A percentile compares a stretch with the other conserved stretches of the same genome.
These are phyloP conservation scores for Gomphus bonarii DNA, from an alignment of 1,284 basidiomycete genomes.

Conservation along the genomic window DNA sequence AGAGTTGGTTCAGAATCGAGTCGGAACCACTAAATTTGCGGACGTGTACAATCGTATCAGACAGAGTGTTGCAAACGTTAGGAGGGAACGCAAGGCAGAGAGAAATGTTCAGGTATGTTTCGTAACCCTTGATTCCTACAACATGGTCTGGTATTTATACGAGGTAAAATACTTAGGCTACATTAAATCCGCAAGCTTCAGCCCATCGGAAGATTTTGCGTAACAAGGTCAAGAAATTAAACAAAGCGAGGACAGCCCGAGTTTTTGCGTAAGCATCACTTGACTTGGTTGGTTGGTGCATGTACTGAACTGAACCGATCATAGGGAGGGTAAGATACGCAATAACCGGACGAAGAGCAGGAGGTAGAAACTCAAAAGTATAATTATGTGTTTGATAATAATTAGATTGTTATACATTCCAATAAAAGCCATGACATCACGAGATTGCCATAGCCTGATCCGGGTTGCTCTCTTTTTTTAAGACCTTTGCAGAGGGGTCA, in stretches of 20 bases:
- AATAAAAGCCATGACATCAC: background rate
- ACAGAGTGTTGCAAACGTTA: constrained; percentile 56
- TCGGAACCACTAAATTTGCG: constrained; percentile 79
- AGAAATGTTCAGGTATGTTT: constrained; percentile 46
- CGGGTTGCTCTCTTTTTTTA: background rate
- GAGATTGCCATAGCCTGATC: background rate
- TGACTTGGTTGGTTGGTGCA: background rate
- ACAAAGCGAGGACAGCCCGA: constrained; percentile 66
- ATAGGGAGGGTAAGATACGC: constrained; percentile 7
- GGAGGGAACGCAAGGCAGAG: constrained; percentile 64
- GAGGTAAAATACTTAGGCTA: constrained; percentile 28
- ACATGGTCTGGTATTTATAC: background rate
- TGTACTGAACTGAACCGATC: background rate
- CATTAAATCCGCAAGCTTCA: constrained; percentile 68
- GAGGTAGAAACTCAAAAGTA: background rate
- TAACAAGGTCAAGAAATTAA: constrained; percentile 68
- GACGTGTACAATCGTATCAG: constrained; percentile 72
- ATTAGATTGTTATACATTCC: background rate
- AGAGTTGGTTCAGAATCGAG: constrained; percentile 78
- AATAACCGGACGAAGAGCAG: constrained; percentile 1
- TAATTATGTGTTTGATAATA: background rate
- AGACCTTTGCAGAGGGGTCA: constrained; percentile 15
- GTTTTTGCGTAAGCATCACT: constrained; percentile 40
- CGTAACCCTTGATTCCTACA: constrained; percentile 2
- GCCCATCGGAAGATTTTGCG: constrained; percentile 63